phyloP scores from a whole-genome alignment of 1,284 basidiomycete genomes.

The Marasmius oreades region DNA sequence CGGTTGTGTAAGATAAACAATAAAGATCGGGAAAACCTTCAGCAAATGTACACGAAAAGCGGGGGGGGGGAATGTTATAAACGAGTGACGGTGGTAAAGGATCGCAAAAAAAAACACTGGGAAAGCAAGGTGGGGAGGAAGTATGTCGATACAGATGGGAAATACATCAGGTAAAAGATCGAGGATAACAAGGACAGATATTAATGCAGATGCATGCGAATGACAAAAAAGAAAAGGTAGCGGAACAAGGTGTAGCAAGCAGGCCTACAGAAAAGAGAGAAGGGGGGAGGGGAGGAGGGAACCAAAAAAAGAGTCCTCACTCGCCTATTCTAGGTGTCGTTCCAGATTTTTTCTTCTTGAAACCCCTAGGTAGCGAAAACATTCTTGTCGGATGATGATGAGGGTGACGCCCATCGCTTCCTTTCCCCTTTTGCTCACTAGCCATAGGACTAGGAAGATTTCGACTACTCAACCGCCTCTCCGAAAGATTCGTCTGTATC shows the following conservation, averaged over 20 bases:
- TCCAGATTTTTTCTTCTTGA: conserved; percentile 11
- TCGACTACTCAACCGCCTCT: conserved; percentile 42
- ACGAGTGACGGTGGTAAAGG: neutral
- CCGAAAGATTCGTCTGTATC: conserved; percentile 77
- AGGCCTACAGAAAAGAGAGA: neutral
- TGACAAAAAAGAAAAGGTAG: no score
- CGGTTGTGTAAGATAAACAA: neutral
- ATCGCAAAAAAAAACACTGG: neutral
- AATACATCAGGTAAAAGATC: neutral
- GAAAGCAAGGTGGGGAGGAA: neutral
- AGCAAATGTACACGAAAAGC: neutral
- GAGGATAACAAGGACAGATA: neutral
- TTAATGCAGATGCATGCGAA: neutral
- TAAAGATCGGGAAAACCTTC: neutral
- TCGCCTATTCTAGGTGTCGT: neutral
- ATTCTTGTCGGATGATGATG: neutral
- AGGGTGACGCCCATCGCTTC: conserved; percentile 2
- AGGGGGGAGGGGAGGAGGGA: neutral
- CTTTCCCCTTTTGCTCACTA: conserved; percentile 3
- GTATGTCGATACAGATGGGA: conserved; percentile 9
- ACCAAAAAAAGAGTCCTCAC: neutral
- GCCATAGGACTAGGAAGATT: conserved; percentile 1
- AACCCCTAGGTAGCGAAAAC: conserved; percentile 9
- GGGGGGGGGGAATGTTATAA: neutral
- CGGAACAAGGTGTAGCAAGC: neutral